A percentile compares a stretch with the other conserved stretches of the same genome.
Evolutionary conservation across 2,329 filamentous ascomycete species (phyloP).

Genomic region (Nigrospora oryzae): DNA sequence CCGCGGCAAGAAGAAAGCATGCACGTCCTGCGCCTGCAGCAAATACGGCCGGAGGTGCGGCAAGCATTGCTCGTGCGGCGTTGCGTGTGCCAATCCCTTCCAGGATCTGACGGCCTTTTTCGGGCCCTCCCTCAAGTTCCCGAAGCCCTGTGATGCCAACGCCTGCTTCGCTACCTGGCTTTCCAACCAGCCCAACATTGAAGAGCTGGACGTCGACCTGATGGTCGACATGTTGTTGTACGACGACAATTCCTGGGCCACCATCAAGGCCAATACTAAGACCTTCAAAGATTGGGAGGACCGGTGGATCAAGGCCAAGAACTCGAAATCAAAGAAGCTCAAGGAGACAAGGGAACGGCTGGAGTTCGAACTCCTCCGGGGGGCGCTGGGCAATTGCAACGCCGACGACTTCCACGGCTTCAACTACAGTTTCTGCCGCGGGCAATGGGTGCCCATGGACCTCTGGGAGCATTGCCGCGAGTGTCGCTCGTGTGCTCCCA

Average conservation of each 20-base stretch:
- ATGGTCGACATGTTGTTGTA: slow-evolving; percentile 24
- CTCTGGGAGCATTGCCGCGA: slow-evolving; percentile 21
- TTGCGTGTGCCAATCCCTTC: slow-evolving; percentile 22
- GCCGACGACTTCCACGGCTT: slow-evolving; percentile 20
- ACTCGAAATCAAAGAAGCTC: slow-evolving; percentile 19
- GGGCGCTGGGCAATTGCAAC: slow-evolving; percentile 19
- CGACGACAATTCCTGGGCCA: slow-evolving; percentile 22
- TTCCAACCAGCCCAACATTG: slow-evolving; percentile 22
- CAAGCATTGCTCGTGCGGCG: slow-evolving; percentile 17
- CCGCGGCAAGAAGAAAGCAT: slow-evolving; percentile 23
- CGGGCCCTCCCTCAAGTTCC: slow-evolving; percentile 15
- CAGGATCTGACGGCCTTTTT: slow-evolving; percentile 22
- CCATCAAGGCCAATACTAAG: slow-evolving; percentile 15
- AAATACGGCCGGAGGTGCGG: slow-evolving; percentile 20
- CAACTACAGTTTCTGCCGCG: slow-evolving; percentile 23
- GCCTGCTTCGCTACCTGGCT: slow-evolving; percentile 24
- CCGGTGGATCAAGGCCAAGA: slow-evolving; percentile 17
- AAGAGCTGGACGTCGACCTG: slow-evolving; percentile 21
- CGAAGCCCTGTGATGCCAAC: slow-evolving; percentile 21
- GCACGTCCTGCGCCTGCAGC: slow-evolving; percentile 21
- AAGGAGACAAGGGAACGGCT: slow-evolving; percentile 21
- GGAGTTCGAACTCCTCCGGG: slow-evolving; percentile 23
- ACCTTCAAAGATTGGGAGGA: slow-evolving; percentile 21
- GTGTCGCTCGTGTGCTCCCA: slow-evolving; percentile 18
- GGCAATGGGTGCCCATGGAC: slow-evolving; percentile 18